phyloP scores from a whole-genome alignment of 2,329 filamentous ascomycete species.

The Fusarium nurragi region DNA sequence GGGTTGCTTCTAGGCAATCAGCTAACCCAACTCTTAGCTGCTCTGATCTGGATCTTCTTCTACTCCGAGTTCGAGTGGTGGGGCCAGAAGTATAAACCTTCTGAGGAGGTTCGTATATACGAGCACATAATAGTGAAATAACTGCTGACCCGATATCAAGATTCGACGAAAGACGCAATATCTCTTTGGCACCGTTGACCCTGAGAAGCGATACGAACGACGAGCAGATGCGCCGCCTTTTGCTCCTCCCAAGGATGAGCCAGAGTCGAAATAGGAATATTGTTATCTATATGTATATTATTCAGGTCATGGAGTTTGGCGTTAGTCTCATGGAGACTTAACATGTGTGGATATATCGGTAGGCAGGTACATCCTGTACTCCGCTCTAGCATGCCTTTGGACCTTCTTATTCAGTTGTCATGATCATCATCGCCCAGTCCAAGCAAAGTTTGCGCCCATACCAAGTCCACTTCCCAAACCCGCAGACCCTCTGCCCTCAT shows the following conservation, averaged over 20 bases:
- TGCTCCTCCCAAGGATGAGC: slow-evolving; percentile 38
- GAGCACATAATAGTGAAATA: not conserved
- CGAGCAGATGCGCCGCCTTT: slow-evolving; percentile 51
- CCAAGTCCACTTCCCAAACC: slow-evolving; percentile 61
- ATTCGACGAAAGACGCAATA: slow-evolving; percentile 51
- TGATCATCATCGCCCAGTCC: slow-evolving; percentile 53
- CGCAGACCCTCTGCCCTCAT: slow-evolving; percentile 64
- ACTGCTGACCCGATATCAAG: slow-evolving; percentile 39
- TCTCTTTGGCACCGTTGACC: slow-evolving; percentile 54
- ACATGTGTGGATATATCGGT: slow-evolving; percentile 40
- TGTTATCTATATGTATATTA: slow-evolving; percentile 41
- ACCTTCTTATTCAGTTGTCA: slow-evolving; percentile 10
- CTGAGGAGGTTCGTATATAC: slow-evolving; percentile 50
- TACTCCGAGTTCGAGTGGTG: slow-evolving; percentile 57
- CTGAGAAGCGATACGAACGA: slow-evolving; percentile 55
- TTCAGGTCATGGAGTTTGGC: slow-evolving; percentile 43
- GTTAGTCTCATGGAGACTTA: slow-evolving; percentile 40
- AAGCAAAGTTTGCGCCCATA: slow-evolving; percentile 68
- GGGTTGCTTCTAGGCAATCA: not conserved
- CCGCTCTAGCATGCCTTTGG: slow-evolving; percentile 23
- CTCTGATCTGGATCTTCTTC: slow-evolving; percentile 53
- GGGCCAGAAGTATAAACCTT: slow-evolving; percentile 55
- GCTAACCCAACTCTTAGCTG: slow-evolving; percentile 43
- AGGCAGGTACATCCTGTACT: slow-evolving; percentile 30
- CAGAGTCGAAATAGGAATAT: slow-evolving; percentile 46